A percentile compares a stretch with the other conserved stretches of the same genome.
Conservation (phyloP, 1,139 yeast species). For the Candida sp. region DNA sequence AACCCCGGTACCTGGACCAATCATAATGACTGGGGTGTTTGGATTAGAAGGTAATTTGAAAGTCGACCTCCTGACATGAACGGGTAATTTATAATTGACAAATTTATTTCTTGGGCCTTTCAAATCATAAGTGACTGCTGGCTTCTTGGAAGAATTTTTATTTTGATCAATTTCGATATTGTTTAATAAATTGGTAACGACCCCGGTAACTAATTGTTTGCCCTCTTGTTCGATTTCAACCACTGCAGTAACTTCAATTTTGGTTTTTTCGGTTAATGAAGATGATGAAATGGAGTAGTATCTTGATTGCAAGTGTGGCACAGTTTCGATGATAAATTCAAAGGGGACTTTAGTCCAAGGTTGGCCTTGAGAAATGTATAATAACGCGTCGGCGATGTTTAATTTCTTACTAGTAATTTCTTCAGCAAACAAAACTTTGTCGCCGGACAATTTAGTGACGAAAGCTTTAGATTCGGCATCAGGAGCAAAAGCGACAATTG, state of each 20-base stretch:
- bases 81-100: conserved; percentile 62
- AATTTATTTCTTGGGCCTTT: conserved; percentile 77
- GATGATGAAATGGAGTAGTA: conserved; percentile 97
- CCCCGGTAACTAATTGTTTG: conserved; percentile 61
- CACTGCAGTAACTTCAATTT: conserved; percentile 84
- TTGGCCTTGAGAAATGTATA: conserved; percentile 54
- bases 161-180: conserved; percentile 67
- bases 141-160: conserved; percentile 32
- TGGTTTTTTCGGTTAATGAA: conserved; percentile 70
- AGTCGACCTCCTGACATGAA: conserved; percentile 92
- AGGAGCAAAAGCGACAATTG: conserved; percentile 86
- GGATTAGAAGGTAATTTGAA: conserved; percentile 93
- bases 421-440: conserved; percentile 65
- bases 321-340: conserved; percentile 75
- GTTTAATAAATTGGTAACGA: conserved; percentile 83
- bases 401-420: conserved; percentile 58
- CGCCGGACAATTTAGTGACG: conserved; percentile 56
- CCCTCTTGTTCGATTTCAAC: conserved; percentile 70
- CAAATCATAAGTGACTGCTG: conserved; percentile 63
- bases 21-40: conserved; percentile 78
- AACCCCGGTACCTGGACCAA: conserved; percentile 99
- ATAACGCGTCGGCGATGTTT: conserved; percentile 77
- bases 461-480: conserved; percentile 51
- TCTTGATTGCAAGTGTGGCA: conserved; percentile 87
- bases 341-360: conserved; percentile 81